These are phyloP conservation scores for Tilletia walkeri DNA, from an alignment of 1,284 basidiomycete genomes.

Conservation along the genomic window DNA sequence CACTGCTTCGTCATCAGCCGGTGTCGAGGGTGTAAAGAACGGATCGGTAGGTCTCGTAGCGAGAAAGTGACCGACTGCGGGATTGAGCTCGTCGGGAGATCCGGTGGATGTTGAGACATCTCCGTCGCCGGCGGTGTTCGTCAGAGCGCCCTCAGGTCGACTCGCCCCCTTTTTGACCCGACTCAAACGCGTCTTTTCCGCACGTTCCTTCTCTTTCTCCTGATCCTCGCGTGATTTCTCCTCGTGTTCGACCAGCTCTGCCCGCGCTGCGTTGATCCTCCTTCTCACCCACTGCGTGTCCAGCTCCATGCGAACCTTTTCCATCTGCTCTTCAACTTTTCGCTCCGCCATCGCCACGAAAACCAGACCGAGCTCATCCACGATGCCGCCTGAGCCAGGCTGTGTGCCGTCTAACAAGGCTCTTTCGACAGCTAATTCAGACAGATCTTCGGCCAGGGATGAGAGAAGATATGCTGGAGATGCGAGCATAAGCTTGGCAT, in stretches of 20 bases:
- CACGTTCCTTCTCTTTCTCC: constrained; percentile 30
- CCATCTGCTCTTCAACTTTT: constrained; percentile 49
- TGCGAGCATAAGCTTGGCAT: constrained; percentile 93
- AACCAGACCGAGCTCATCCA: constrained; percentile 73
- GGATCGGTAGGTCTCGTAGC: background rate
- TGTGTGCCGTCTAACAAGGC: constrained; percentile 54
- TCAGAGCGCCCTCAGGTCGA: constrained; percentile 17
- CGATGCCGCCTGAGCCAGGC: constrained; percentile 50
- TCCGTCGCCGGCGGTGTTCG: constrained; percentile 23
- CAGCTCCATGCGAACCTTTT: constrained; percentile 39
- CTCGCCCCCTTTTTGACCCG: background rate
- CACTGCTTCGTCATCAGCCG: background rate
- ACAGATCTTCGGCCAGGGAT: constrained; percentile 73
- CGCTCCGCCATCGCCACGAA: constrained; percentile 73
- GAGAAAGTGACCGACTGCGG: background rate
- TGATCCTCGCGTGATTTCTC: constrained; percentile 29
- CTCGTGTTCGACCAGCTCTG: background rate
- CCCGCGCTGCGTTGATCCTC: background rate
- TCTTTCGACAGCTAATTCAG: constrained; percentile 68
- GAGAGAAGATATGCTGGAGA: constrained; percentile 72
- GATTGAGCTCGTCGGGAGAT: constrained; percentile 22
- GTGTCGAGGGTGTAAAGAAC: background rate
- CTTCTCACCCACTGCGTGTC: constrained; percentile 34
- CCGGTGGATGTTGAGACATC: constrained; percentile 28
- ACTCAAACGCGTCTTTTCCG: background rate